These are phyloP conservation scores for Arachnomyces sp. DNA, from an alignment of 2,329 filamentous ascomycete species.

Conservation along the genomic window DNA sequence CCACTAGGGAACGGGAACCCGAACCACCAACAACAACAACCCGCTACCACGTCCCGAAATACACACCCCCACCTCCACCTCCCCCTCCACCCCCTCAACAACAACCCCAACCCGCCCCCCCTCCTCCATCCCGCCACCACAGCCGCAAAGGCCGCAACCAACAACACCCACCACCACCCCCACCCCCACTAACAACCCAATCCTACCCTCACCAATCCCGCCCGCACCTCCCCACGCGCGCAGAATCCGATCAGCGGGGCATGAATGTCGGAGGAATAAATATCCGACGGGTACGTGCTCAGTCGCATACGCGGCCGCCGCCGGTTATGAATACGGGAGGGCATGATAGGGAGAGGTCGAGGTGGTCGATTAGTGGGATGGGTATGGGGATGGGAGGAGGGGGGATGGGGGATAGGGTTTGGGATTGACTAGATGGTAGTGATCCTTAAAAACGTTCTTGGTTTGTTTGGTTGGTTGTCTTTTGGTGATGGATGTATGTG, in stretches of 20 bases:
- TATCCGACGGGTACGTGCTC: too few relatives aligned
- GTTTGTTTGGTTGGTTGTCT: too few relatives aligned
- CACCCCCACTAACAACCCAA: neutral
- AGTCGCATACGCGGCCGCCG: too few relatives aligned
- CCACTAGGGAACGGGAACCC: neutral
- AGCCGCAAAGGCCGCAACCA: slow-evolving; percentile 5
- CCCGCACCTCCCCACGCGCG: too few relatives aligned
- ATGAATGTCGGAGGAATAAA: too few relatives aligned
- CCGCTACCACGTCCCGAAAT: too few relatives aligned
- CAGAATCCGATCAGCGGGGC: too few relatives aligned
- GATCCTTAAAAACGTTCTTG: too few relatives aligned
- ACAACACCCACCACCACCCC: slow-evolving; percentile 1
- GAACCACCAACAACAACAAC: neutral
- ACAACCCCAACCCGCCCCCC: neutral
- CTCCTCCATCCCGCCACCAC: slow-evolving; percentile 2
- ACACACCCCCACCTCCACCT: neutral
- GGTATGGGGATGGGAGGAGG: neutral
- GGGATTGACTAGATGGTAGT: neutral
- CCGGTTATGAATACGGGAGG: too few relatives aligned
- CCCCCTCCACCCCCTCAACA: neutral
- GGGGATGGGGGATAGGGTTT: neutral
- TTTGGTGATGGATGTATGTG: too few relatives aligned
- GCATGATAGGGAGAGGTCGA: too few relatives aligned
- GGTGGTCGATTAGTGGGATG: neutral
- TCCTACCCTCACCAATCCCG: neutral